Conservation (phyloP, 495 filamentous ascomycete genomes). For the Penicillium crystallinum region DNA sequence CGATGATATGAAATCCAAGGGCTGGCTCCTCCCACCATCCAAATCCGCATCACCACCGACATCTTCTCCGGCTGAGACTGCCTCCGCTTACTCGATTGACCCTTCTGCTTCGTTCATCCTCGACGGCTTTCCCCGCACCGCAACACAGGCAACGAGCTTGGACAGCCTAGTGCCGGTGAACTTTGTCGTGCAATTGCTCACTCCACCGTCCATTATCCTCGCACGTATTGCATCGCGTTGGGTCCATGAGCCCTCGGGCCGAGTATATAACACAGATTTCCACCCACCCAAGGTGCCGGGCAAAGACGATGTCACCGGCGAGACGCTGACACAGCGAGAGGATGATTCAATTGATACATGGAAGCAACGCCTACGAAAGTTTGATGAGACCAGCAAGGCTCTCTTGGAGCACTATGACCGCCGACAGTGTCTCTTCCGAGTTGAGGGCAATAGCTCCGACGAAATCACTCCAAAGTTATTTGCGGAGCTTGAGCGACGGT, state of each 20-base stretch:
- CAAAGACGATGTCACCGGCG: constrained; percentile 87
- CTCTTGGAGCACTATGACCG: constrained; percentile 84
- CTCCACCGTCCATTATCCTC: constrained; percentile 66
- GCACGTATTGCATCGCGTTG: constrained; percentile 84
- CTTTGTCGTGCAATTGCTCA: constrained; percentile 62
- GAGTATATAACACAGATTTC: constrained; percentile 92
- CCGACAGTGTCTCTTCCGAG: constrained; percentile 82
- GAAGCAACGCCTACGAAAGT: constrained; percentile 69
- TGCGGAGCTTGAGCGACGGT: constrained; percentile 71
- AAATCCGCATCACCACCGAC: constrained; percentile 12
- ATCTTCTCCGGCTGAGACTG: constrained; percentile 5
- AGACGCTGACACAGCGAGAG: constrained; percentile 70
- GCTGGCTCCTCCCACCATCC: constrained; percentile 58
- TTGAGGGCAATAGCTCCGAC: constrained; percentile 81
- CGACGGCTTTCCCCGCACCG: constrained; percentile 92
- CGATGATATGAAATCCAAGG: constrained; percentile 74
- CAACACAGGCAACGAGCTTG: constrained; percentile 67
- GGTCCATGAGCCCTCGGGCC: constrained; percentile 88
- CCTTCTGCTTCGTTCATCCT: constrained; percentile 86
- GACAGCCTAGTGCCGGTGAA: constrained; percentile 85
- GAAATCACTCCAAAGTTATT: constrained; percentile 88
- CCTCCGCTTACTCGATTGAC: constrained; percentile 50
- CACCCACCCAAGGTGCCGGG: constrained; percentile 76
- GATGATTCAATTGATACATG: constrained; percentile 89
- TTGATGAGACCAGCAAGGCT: constrained; percentile 79